Conservation (phyloP, 768 basidiomycete species). For the Panus rudis region DNA sequence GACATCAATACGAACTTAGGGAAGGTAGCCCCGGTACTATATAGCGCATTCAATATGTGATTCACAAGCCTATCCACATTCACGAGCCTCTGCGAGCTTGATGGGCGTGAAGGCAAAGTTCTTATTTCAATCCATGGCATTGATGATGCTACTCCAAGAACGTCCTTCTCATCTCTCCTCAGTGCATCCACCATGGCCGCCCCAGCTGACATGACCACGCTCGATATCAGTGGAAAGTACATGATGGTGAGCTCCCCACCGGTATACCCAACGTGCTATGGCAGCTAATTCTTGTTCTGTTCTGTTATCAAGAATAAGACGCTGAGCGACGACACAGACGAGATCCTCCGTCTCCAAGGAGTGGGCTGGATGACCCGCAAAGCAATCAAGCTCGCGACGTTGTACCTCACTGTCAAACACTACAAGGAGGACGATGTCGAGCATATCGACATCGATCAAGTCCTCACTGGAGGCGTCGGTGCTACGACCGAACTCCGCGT, state of each 20-base stretch:
- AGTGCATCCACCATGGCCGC: conserved; percentile 46
- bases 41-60: no score
- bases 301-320: conserved; percentile 52
- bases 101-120: no score
- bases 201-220: conserved; percentile 51
- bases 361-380: conserved; percentile 66
- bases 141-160: no score
- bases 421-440: conserved; percentile 53
- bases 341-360: conserved; percentile 64
- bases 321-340: conserved; percentile 55
- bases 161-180: neutral
- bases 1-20: no score
- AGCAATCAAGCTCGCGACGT: conserved; percentile 44
- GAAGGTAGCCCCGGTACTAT: no score
- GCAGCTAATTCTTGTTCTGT: neutral
- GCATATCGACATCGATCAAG: conserved; percentile 61
- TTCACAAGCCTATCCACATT: no score
- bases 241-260: conserved; percentile 51
- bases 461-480: conserved; percentile 53
- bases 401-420: conserved; percentile 57
- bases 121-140: no score
- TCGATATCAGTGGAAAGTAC: conserved; percentile 56
- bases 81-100: no score
- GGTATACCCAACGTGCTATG: neutral
- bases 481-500: conserved; percentile 49